Evolutionary conservation across 2,329 filamentous ascomycete genomes (phyloP).

Genomic region (Rhinocladiella similis): DNA sequence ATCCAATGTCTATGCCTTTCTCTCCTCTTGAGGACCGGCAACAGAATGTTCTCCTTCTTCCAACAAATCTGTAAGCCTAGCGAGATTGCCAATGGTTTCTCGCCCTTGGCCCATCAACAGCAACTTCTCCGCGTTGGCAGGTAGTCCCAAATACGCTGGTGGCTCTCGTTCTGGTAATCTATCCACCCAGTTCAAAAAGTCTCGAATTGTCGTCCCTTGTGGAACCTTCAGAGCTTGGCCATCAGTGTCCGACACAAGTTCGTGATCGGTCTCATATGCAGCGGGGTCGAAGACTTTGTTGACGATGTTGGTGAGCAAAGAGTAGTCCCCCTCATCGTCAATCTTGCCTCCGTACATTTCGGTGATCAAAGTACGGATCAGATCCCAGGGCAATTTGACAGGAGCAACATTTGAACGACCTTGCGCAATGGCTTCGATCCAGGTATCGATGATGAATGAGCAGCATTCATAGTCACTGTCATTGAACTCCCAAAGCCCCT

Average conservation of each 20-base stretch:
- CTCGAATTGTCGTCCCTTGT: conserved; percentile 74
- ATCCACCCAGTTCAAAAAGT: conserved; percentile 91
- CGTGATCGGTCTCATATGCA: conserved; percentile 90
- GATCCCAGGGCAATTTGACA: conserved; percentile 92
- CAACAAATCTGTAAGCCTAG: conserved; percentile 80
- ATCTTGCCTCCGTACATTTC: conserved; percentile 99
- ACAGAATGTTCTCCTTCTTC: conserved; percentile 90
- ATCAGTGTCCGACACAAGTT: conserved; percentile 71
- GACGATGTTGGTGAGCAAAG: conserved; percentile 71
- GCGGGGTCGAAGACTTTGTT: conserved; percentile 75
- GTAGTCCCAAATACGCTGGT: conserved; percentile 89
- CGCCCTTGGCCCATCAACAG: conserved; percentile 83
- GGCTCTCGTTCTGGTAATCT: conserved; percentile 91
- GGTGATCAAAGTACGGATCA: conserved; percentile 84
- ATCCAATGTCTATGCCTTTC: too few relatives aligned
- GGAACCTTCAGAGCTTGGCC: conserved; percentile 71
- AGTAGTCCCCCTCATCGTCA: conserved; percentile 84
- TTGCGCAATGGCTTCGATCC: conserved; percentile 80
- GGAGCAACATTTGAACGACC: conserved; percentile 91
- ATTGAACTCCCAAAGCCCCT: conserved; percentile 99
- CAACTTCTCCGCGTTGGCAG: conserved; percentile 94
- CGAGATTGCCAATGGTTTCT: conserved; percentile 80
- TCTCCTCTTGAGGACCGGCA: not conserved
- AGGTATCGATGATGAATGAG: conserved; percentile 91
- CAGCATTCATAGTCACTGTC: conserved; percentile 99